Base-by-base conservation (phyloP, 2,329 filamentous ascomycete species). In the Alternaria burnsii region DNA sequence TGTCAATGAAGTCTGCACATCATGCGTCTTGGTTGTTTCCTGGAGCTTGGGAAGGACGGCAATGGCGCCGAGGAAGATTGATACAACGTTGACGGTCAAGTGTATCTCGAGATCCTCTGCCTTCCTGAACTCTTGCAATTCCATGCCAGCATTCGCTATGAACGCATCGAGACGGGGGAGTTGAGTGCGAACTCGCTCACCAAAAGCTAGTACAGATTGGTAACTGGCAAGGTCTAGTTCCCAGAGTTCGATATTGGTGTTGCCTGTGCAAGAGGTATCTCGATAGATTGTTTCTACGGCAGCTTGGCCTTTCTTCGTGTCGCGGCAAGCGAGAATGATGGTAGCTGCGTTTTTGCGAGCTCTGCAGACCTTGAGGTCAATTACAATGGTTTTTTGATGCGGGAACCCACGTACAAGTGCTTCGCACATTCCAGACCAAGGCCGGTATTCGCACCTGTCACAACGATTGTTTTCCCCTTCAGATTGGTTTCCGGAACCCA, bases 91-190 rank as follows among this genome's bases (percentile, higher is more conserved):
- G 54, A 72, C 66, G 0, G 67, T 65, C 12, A 76, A 58, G 6
- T 69, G 69, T 9, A 53, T 61, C 56, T 76, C 73, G 41, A 69
- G 65, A 30, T 62, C 69, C 56, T 75, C 71, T 5, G 63, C 65
- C 4, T 41, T 22, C 26, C 48, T 36, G 34, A 48, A 67, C 8
- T 52, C 52, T 30, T 55, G 52, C 3, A 58, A 10, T 22, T 61
- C 55, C 44, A 65, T 55, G 18, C 52, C 64, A 12, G 64, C 62
- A 36, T 67, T 67, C 12, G 58, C 61, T n/a, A 65, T 52, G 43
- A 67, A 60, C 11, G 50, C 58, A 18, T 67, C 62, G n/a, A 67
- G 55, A 6, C 64, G 61, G 3, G 42, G 32, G 0, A 67, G 53
- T 9, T 52, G 36, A 10, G 36, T 40, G 24, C 50, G 47, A 40